These are phyloP conservation scores for Suhomyces xylopsoci DNA, from an alignment of 805 yeast genomes.

Conservation along the genomic window DNA sequence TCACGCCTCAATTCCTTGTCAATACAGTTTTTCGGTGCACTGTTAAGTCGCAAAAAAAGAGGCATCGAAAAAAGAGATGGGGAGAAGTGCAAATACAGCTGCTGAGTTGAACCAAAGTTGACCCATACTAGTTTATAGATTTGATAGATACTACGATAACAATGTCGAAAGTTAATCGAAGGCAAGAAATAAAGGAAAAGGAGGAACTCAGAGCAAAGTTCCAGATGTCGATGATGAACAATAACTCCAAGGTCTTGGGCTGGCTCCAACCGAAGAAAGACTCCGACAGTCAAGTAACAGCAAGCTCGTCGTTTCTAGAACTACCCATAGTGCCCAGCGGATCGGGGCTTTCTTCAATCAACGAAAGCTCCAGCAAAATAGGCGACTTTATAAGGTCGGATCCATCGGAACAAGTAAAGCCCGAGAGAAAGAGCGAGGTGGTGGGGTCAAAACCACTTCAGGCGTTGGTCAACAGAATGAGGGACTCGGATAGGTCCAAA, in stretches of 20 bases:
- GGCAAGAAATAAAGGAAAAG: constrained; percentile 45
- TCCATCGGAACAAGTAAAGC: constrained; percentile 5
- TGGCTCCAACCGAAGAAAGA: constrained; percentile 27
- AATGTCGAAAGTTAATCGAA: constrained; percentile 2
- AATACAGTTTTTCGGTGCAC: neutral
- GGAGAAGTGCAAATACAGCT: neutral
- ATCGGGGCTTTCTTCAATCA: constrained; percentile 23
- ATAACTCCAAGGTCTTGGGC: constrained; percentile 31
- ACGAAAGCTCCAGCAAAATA: constrained; percentile 14
- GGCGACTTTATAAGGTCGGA: constrained; percentile 26
- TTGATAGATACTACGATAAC: neutral
- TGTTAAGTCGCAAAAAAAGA: neutral
- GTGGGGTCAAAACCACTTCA: constrained; percentile 24
- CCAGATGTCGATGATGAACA: constrained; percentile 40
- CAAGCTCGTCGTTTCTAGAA: constrained; percentile 21
- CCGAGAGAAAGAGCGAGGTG: neutral
- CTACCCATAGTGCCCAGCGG: constrained; percentile 37
- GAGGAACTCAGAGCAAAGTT: constrained; percentile 47
- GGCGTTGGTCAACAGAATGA: constrained; percentile 37
- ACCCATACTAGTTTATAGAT: neutral
- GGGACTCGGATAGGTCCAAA: constrained; percentile 19
- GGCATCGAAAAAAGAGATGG: neutral
- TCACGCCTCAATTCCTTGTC: neutral
- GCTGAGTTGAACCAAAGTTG: too few relatives aligned
- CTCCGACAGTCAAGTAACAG: neutral